Conservation (phyloP, 1,284 basidiomycete genomes). For the Ceratobasidium sp. region DNA sequence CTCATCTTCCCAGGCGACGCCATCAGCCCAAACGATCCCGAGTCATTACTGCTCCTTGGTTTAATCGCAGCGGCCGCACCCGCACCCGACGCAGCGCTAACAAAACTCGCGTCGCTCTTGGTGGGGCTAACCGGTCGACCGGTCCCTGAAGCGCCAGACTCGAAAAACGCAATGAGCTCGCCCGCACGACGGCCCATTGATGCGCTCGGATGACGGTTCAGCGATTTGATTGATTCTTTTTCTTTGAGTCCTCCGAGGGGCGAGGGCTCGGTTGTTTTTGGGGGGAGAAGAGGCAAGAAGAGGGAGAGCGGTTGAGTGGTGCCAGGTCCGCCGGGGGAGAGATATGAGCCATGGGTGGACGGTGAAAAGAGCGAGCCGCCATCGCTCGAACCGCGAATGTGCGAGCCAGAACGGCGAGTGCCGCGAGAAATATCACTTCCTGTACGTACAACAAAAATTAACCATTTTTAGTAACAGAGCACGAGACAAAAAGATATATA, state of each 20-base stretch:
- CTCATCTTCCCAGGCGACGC: conserved; percentile 51
- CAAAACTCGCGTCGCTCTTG: conserved; percentile 33
- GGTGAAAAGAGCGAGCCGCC: conserved; percentile 29
- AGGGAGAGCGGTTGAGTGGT: conserved; percentile 5
- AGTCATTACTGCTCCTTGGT: not conserved
- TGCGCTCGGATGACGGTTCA: conserved; percentile 32
- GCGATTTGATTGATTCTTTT: conserved; percentile 7
- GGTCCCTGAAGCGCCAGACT: conserved; percentile 63
- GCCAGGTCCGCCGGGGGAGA: conserved; percentile 14
- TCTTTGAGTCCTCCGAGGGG: not conserved
- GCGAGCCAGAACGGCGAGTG: conserved; percentile 26
- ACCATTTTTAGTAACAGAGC: not conserved
- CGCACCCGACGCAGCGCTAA: conserved; percentile 13
- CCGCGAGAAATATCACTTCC: conserved; percentile 32
- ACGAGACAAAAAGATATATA: not conserved
- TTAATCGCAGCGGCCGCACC: not conserved
- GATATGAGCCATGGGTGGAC: conserved; percentile 32
- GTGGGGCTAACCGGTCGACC: conserved; percentile 7
- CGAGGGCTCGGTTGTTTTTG: not conserved
- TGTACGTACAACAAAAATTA: not conserved
- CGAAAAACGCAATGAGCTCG: conserved; percentile 80
- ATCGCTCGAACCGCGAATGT: conserved; percentile 29
- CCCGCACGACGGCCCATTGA: conserved; percentile 68
- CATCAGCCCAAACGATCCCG: conserved; percentile 7
- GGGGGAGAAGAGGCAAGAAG: not conserved